Evolutionary conservation across 805 yeast genomes (phyloP).

Genomic region (Schizosaccharomyces octosporus): DNA sequence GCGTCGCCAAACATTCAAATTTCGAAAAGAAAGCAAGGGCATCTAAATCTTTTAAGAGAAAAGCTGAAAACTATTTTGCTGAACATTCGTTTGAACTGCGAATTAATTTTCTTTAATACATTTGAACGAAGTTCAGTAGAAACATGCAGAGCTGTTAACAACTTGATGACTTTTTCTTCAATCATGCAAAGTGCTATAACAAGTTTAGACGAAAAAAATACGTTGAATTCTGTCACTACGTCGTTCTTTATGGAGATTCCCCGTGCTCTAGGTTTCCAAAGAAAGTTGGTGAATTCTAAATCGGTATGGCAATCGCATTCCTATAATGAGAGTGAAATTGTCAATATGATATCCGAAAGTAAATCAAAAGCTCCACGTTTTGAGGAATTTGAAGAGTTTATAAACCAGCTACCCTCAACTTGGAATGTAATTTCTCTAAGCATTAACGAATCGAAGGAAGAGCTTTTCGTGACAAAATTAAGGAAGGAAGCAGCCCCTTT

Average conservation of each 20-base stretch:
- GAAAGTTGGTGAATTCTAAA: neutral
- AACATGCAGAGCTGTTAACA: neutral
- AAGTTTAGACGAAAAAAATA: neutral
- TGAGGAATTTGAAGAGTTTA: conserved; percentile 6
- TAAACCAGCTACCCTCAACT: conserved; percentile 17
- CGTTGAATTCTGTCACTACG: neutral
- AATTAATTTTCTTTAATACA: neutral
- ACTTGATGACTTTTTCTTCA: neutral
- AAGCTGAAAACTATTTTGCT: neutral
- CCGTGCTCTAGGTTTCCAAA: conserved; percentile 8
- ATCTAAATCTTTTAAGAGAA: neutral
- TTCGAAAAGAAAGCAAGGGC: neutral
- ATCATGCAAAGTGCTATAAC: neutral
- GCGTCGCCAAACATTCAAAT: neutral
- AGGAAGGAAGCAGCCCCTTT: conserved; percentile 18
- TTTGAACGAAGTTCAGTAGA: neutral
- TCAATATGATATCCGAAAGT: too few relatives aligned
- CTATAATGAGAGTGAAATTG: neutral
- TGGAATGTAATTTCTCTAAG: conserved; percentile 45
- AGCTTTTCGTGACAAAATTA: conserved; percentile 28
- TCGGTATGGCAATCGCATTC: neutral
- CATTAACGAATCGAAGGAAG: conserved; percentile 30
- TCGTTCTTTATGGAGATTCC: conserved; percentile 2
- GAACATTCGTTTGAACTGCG: neutral
- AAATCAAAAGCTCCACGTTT: neutral